Conservation (phyloP, 805 yeast species). For the Nakazawaea pomicola region DNA sequence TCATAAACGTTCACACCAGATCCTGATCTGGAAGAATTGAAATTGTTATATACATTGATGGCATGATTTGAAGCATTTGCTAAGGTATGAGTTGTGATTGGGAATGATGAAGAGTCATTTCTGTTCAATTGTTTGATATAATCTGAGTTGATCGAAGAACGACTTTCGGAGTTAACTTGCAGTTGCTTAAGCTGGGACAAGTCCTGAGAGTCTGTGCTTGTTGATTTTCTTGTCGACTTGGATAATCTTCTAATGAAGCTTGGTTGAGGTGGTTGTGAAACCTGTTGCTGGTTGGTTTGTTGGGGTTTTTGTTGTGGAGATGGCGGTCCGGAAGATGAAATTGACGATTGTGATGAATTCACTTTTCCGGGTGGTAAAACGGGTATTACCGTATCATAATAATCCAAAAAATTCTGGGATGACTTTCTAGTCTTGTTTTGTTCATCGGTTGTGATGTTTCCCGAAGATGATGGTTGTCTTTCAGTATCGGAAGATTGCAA, state of each 20-base stretch:
- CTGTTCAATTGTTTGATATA: conserved; percentile 24
- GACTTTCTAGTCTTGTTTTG: conserved; percentile 1
- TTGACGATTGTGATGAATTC: conserved; percentile 11
- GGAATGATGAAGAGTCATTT: conserved; percentile 28
- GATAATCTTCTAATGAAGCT: conserved; percentile 2
- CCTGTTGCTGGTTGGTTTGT: not conserved
- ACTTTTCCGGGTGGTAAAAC: conserved; percentile 19
- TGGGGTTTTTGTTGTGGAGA: not conserved
- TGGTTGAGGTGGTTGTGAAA: not conserved
- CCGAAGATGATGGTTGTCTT: not conserved
- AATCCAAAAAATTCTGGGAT: conserved; percentile 18
- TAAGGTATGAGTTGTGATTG: conserved; percentile 21
- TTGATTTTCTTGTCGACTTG: conserved; percentile 1
- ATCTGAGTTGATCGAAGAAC: conserved; percentile 13
- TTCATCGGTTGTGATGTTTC: not conserved
- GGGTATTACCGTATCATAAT: conserved; percentile 29
- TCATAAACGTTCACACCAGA: conserved; percentile 16
- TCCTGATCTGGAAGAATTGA: conserved; percentile 14
- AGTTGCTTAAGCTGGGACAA: too few relatives aligned
- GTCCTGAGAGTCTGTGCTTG: not conserved
- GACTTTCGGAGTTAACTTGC: conserved; percentile 1
- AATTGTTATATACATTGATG: conserved; percentile 22
- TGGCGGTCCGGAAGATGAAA: not conserved
- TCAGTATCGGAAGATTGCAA: not conserved
- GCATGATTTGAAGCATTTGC: conserved; percentile 23